phyloP scores from a whole-genome alignment of 2,329 filamentous ascomycete species.

The Phaeosphaeriaceae sp. region DNA sequence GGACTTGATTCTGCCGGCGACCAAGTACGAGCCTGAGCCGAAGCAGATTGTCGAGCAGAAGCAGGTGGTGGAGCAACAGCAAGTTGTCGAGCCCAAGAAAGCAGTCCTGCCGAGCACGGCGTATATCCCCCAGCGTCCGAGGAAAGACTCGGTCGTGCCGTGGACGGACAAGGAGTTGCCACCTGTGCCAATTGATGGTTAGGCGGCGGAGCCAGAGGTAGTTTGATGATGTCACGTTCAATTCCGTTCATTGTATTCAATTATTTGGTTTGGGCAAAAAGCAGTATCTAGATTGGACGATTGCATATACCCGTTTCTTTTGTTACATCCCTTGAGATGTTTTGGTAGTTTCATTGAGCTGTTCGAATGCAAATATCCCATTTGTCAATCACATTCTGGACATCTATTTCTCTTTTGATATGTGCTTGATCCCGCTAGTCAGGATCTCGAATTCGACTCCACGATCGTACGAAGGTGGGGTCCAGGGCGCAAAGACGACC shows the following conservation, averaged over 20 bases:
- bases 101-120: constrained; percentile 10
- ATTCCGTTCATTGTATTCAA: constrained; percentile 1
- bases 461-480: constrained; percentile 58
- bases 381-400: not conserved
- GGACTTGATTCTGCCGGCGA: constrained; percentile 14
- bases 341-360: not conserved
- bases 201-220: not conserved
- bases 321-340: not conserved
- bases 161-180: constrained; percentile 14
- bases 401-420: constrained; percentile 17
- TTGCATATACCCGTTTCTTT: not conserved
- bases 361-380: not conserved
- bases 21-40: constrained; percentile 17
- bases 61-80: not conserved
- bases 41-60: not conserved
- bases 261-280: not conserved
- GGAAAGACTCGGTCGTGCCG: constrained; percentile 32
- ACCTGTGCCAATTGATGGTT: constrained; percentile 15
- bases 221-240: not conserved
- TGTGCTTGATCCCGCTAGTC: constrained; percentile 33
- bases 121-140: constrained; percentile 11
- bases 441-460: constrained; percentile 76
- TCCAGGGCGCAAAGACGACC: constrained; percentile 87
- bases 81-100: not conserved
- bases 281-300: not conserved